Evolutionary conservation across 2,329 filamentous ascomycete genomes (phyloP).

Genomic region (Chalaropsis ovoidea): DNA sequence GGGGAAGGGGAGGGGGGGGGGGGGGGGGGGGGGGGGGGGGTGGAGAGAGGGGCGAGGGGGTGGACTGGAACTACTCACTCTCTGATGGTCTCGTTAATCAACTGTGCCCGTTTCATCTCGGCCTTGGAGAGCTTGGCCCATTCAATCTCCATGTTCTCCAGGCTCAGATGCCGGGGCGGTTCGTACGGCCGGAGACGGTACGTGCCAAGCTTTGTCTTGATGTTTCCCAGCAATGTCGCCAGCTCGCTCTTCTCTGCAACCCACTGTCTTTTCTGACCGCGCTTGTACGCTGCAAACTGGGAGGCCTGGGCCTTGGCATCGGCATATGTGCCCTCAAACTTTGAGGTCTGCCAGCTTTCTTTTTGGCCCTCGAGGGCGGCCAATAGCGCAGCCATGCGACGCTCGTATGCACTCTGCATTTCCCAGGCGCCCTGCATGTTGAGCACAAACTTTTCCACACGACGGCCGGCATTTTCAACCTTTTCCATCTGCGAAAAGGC

Average conservation of each 20-base stretch:
- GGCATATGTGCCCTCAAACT: constrained; percentile 81
- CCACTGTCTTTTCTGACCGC: constrained; percentile 83
- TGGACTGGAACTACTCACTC: too few species aligned
- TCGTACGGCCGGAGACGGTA: constrained; percentile 87
- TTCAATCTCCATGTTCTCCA: constrained; percentile 71
- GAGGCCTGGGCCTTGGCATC: constrained; percentile 82
- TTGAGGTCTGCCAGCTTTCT: constrained; percentile 64
- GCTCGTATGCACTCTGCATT: constrained; percentile 95
- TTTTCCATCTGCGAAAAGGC: constrained; percentile 98
- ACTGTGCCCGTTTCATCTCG: constrained; percentile 78
- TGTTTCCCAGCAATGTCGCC: constrained; percentile 85
- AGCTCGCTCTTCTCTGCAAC: constrained; percentile 96
- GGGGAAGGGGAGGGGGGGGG: too few species aligned
- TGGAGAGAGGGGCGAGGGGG: too few species aligned
- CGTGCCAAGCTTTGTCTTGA: constrained; percentile 96
- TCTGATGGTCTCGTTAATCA: constrained; percentile 96
- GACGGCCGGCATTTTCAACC: constrained; percentile 89
- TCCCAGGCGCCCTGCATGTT: constrained; percentile 99
- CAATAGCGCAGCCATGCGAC: constrained; percentile 75
- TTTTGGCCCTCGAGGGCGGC: constrained; percentile 63
- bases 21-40: too few species aligned
- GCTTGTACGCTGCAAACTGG: constrained; percentile 82
- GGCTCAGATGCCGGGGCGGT: constrained; percentile 69
- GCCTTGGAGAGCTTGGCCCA: constrained; percentile 72
- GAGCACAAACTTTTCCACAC: constrained; percentile 96